These are phyloP conservation scores for Kuraishia capsulata DNA, from an alignment of 805 yeast genomes.

Conservation along the genomic window DNA sequence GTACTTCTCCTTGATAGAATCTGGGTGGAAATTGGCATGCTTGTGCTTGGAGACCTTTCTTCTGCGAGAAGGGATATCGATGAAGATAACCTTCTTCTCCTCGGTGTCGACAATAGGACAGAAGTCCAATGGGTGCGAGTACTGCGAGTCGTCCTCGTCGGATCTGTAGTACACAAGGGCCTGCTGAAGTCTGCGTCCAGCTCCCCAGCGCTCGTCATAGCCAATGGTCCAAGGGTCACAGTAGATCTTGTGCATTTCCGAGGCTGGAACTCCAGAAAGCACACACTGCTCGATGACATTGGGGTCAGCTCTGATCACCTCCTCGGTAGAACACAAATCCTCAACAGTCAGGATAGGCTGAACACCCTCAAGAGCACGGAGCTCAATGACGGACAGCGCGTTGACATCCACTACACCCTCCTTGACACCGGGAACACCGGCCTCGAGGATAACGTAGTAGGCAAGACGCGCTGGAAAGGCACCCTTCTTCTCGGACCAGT, in stretches of 20 bases:
- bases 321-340: constrained; percentile 57
- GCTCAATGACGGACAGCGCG: constrained; percentile 34
- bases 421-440: constrained; percentile 51
- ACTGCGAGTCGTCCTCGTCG: constrained; percentile 62
- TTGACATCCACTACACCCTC: constrained; percentile 63
- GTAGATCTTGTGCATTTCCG: constrained; percentile 50
- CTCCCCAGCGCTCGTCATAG: constrained; percentile 66
- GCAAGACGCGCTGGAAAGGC: constrained; percentile 64
- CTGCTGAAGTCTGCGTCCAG: constrained; percentile 66
- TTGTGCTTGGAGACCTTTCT: constrained; percentile 60
- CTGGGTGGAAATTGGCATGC: constrained; percentile 64
- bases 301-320: constrained; percentile 60
- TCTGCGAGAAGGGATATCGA: constrained; percentile 70
- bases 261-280: constrained; percentile 56
- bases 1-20: constrained; percentile 48
- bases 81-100: constrained; percentile 55
- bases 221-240: constrained; percentile 66
- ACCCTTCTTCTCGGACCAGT: constrained; percentile 55
- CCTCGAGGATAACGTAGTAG: constrained; percentile 51
- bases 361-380: constrained; percentile 44
- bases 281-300: constrained; percentile 65
- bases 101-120: constrained; percentile 77
- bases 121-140: constrained; percentile 69
- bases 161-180: constrained; percentile 73
- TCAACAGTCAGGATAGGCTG: constrained; percentile 71